A percentile compares a stretch with the other conserved stretches of the same genome.
Evolutionary conservation across 2,329 filamentous ascomycete species (phyloP).

Genomic region (Pseudocercospora eumusae): DNA sequence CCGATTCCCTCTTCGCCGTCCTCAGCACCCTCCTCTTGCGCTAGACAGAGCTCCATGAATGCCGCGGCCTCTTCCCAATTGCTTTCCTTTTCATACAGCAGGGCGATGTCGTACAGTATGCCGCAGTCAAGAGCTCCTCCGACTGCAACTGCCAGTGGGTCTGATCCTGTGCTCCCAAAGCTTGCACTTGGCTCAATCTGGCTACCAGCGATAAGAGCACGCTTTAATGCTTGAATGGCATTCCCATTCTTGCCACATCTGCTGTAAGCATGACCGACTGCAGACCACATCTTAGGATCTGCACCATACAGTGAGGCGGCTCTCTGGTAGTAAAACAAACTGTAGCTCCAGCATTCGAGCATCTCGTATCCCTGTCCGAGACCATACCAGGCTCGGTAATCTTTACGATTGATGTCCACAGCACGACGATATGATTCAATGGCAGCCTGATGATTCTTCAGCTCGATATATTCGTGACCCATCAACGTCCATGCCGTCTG

Average conservation of each 20-base stretch:
- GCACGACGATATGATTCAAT: slow-evolving; percentile 96
- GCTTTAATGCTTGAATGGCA: slow-evolving; percentile 92
- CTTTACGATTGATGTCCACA: slow-evolving; percentile 91
- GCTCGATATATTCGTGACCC: slow-evolving; percentile 97
- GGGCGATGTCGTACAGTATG: slow-evolving; percentile 83
- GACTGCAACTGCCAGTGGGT: slow-evolving; percentile 50
- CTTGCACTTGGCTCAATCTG: slow-evolving; percentile 69
- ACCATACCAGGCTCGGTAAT: slow-evolving; percentile 98
- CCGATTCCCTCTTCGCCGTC: slow-evolving; percentile 63
- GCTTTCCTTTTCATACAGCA: slow-evolving; percentile 79
- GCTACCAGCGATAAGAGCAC: slow-evolving; percentile 82
- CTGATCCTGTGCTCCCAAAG: slow-evolving; percentile 46
- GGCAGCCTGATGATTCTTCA: slow-evolving; percentile 97
- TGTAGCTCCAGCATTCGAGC: slow-evolving; percentile 96
- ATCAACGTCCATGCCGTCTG: slow-evolving; percentile 97
- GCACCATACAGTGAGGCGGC: slow-evolving; percentile 90
- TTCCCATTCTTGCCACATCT: slow-evolving; percentile 86
- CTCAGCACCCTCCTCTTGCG: slow-evolving; percentile 77
- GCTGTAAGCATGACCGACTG: slow-evolving; percentile 86
- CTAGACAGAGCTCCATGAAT: slow-evolving; percentile 95
- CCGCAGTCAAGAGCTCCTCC: slow-evolving; percentile 78
- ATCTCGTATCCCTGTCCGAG: slow-evolving; percentile 96
- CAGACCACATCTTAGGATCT: slow-evolving; percentile 99
- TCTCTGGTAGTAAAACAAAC: slow-evolving; percentile 95
- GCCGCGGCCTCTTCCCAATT: slow-evolving; percentile 78